phyloP scores from a whole-genome alignment of 106 monocot species.

The Dioscorea alata region DNA sequence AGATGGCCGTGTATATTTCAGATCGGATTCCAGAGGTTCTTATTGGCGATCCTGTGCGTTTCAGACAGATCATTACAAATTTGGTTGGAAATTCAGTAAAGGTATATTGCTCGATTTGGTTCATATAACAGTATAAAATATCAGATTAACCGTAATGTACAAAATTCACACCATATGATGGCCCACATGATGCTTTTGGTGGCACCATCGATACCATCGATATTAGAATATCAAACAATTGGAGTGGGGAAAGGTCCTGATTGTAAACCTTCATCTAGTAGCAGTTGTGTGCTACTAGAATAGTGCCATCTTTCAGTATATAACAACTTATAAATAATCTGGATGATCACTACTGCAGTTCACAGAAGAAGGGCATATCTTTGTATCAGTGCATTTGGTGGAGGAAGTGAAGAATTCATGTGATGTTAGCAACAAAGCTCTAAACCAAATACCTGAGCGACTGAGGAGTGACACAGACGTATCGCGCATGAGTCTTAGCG shows the following conservation, averaged over 20 bases:
- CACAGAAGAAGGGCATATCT: constrained; percentile 76
- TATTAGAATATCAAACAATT: no score
- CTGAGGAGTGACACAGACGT: constrained; percentile 9
- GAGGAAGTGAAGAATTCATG: constrained; percentile 33
- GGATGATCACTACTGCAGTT: constrained; percentile 36
- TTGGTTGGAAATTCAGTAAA: constrained; percentile 89
- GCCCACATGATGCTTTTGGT: no score
- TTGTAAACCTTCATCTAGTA: no score
- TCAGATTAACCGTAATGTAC: no score
- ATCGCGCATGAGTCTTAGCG: constrained; percentile 48
- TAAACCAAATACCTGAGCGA: constrained; percentile 1
- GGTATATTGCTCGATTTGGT: constrained; percentile 30
- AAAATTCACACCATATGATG: no score
- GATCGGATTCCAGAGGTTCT: constrained; percentile 63
- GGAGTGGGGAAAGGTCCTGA: no score
- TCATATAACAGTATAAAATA: no score
- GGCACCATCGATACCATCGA: no score
- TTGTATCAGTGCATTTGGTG: constrained; percentile 57
- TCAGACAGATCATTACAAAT: constrained; percentile 84
- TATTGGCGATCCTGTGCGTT: constrained; percentile 69
- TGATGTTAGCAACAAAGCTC: constrained; percentile 9
- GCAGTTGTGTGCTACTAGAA: no score
- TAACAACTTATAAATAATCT: no score
- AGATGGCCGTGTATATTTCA: constrained; percentile 67
- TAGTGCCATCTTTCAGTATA: no score